Evolutionary conservation across 1,284 basidiomycete species (phyloP).

Genomic region (Ceratobasidium sp.): DNA sequence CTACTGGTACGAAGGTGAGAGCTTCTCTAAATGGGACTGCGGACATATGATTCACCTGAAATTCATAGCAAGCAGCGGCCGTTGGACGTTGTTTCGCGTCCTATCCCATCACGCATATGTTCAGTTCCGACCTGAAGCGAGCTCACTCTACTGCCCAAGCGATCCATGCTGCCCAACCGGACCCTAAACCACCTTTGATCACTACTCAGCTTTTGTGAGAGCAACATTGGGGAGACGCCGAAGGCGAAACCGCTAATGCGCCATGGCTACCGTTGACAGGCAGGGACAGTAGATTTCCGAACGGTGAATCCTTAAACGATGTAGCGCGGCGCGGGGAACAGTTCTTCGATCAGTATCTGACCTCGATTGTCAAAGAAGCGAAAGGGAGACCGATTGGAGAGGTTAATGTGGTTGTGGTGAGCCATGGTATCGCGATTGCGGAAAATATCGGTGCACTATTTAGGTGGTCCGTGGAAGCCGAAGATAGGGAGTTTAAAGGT

Average conservation of each 20-base stretch:
- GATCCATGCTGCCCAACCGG: conserved; percentile 66
- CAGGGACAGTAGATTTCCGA: conserved; percentile 73
- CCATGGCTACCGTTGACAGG: conserved; percentile 33
- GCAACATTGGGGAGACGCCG: conserved; percentile 76
- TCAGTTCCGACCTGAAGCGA: conserved; percentile 84
- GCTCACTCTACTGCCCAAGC: conserved; percentile 79
- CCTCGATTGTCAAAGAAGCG: conserved; percentile 68
- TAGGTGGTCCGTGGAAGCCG: conserved; percentile 18
- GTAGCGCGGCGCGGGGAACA: conserved; percentile 73
- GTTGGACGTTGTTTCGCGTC: conserved; percentile 72
- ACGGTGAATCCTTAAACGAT: conserved; percentile 81
- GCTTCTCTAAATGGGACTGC: not conserved
- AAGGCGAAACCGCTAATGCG: conserved; percentile 73
- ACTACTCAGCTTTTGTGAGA: conserved; percentile 60
- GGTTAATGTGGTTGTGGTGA: conserved; percentile 78
- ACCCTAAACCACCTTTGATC: conserved; percentile 70
- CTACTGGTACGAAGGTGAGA: conserved; percentile 73
- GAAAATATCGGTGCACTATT: conserved; percentile 60
- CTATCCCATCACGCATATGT: conserved; percentile 74
- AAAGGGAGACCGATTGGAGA: conserved; percentile 51
- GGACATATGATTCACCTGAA: conserved; percentile 19
- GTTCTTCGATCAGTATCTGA: conserved; percentile 70
- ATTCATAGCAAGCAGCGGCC: conserved; percentile 84
- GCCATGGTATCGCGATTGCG: conserved; percentile 83
- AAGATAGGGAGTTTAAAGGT: conserved; percentile 3